A percentile compares a stretch with the other conserved stretches of the same genome.
Conservation (phyloP, 108 stramenopile genomes). For the Licmophora abbreviata region DNA sequence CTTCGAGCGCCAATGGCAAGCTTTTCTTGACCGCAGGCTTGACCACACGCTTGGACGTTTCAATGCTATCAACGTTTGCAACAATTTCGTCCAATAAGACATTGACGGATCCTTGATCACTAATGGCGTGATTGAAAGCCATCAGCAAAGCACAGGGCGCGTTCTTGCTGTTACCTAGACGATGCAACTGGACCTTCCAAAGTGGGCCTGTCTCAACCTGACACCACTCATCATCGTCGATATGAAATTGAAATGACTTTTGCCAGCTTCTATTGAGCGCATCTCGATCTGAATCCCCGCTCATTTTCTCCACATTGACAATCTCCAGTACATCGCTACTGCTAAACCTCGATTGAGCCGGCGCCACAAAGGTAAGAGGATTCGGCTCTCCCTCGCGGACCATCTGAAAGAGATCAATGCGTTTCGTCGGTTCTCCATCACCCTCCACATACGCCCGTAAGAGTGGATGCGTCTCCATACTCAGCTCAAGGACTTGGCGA, state of each 20-base stretch:
- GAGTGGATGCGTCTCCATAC: conserved; percentile 73
- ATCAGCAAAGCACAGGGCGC: conserved; percentile 58
- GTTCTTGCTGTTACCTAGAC: conserved; percentile 17
- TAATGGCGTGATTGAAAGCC: conserved; percentile 80
- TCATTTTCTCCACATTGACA: conserved; percentile 33
- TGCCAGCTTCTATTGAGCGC: conserved; percentile 57
- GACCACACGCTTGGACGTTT: conserved; percentile 15
- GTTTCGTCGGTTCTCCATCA: conserved; percentile 62
- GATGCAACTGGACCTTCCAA: conserved; percentile 67
- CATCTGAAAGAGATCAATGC: conserved; percentile 83
- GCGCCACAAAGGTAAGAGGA: conserved; percentile 62
- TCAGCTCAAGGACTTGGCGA: conserved; percentile 43
- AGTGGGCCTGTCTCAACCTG: conserved; percentile 35
- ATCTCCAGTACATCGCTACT: conserved; percentile 41
- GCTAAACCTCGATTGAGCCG: conserved; percentile 18
- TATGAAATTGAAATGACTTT: conserved; percentile 36
- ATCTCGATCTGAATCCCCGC: conserved; percentile 5
- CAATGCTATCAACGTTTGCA: conserved; percentile 40
- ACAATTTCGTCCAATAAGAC: conserved; percentile 68
- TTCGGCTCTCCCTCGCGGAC: conserved; percentile 74
- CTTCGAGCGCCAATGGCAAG: conserved; percentile 68
- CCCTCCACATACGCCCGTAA: conserved; percentile 51
- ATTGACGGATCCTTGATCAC: conserved; percentile 72
- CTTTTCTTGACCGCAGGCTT: conserved; percentile 22
- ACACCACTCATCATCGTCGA: conserved; percentile 76